These are phyloP conservation scores for Agaricales sp. DNA, from an alignment of 1,284 basidiomycete species.

Conservation along the genomic window DNA sequence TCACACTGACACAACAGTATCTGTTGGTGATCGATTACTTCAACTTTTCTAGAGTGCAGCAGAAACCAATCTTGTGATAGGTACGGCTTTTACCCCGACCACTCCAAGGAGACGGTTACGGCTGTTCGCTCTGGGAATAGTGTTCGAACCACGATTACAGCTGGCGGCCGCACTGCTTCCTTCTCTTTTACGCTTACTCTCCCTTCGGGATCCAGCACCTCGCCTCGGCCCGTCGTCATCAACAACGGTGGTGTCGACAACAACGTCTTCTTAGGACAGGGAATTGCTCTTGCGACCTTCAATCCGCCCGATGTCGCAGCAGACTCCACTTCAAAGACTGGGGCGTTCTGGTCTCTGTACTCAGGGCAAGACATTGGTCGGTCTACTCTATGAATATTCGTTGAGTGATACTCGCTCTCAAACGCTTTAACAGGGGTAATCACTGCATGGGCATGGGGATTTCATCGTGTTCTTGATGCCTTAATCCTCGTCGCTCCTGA, in stretches of 20 bases:
- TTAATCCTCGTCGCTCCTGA: slow-evolving; percentile 11
- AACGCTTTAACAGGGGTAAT: slow-evolving; percentile 3
- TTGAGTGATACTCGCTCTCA: not conserved
- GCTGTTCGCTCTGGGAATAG: slow-evolving; percentile 10
- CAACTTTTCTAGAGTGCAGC: not conserved
- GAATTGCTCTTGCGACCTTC: slow-evolving; percentile 13
- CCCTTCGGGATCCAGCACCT: slow-evolving; percentile 10
- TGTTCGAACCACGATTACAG: slow-evolving; percentile 9
- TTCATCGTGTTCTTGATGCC: slow-evolving; percentile 11
- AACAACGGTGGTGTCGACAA: slow-evolving; percentile 11
- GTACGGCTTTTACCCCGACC: slow-evolving; percentile 15
- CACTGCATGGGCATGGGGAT: slow-evolving; percentile 15
- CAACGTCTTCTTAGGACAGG: slow-evolving; percentile 10
- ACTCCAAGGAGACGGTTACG: slow-evolving; percentile 12
- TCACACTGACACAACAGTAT: slow-evolving; percentile 14
- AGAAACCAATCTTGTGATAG: not conserved
- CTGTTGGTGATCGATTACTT: slow-evolving; percentile 2
- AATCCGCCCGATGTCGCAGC: slow-evolving; percentile 11
- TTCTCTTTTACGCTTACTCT: slow-evolving; percentile 11
- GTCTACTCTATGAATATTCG: not conserved
- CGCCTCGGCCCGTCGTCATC: slow-evolving; percentile 12
- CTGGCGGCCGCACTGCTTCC: slow-evolving; percentile 7
- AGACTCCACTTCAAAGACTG: slow-evolving; percentile 13
- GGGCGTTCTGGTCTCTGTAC: slow-evolving; percentile 17
- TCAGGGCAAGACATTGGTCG: slow-evolving; percentile 13